Evolutionary conservation across 441 rosid species (phyloP).

Genomic region (Syzygium malaccense): DNA sequence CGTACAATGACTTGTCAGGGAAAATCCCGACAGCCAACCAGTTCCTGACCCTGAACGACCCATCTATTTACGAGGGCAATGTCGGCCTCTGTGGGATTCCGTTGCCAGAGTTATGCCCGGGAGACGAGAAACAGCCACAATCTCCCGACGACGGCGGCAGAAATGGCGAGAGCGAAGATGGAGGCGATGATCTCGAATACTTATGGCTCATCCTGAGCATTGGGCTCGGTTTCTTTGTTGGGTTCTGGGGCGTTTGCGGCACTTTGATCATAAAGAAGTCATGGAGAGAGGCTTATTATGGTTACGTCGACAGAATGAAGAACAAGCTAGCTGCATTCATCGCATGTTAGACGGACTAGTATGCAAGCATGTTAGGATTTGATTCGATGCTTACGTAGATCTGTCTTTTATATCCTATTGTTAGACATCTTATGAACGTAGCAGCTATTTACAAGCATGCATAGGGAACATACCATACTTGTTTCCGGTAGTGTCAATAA

Average conservation of each 20-base stretch:
- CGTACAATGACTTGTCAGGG: too few relatives aligned
- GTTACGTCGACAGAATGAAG: not conserved
- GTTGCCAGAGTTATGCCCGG: not conserved
- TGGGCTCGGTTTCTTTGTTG: not conserved
- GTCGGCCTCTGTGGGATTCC: not conserved
- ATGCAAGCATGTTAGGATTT: not conserved
- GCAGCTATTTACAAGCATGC: not conserved
- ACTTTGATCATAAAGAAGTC: not conserved
- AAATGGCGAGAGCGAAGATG: not conserved
- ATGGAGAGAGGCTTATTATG: not conserved
- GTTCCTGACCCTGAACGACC: not conserved
- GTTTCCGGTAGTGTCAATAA: too few relatives aligned
- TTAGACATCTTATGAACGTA: not conserved
- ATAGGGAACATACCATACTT: too few relatives aligned
- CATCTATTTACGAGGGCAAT: not conserved
- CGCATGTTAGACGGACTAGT: not conserved
- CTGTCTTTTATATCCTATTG: not conserved
- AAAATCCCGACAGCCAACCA: not conserved
- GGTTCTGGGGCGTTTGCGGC: not conserved
- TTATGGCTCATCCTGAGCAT: not conserved
- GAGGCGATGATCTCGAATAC: not conserved
- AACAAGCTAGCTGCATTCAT: not conserved
- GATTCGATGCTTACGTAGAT: not conserved
- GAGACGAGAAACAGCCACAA: not conserved
- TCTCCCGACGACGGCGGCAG: not conserved